Evolutionary conservation across 257 asterid species (phyloP).

Genomic region (Rhazya stricta): DNA sequence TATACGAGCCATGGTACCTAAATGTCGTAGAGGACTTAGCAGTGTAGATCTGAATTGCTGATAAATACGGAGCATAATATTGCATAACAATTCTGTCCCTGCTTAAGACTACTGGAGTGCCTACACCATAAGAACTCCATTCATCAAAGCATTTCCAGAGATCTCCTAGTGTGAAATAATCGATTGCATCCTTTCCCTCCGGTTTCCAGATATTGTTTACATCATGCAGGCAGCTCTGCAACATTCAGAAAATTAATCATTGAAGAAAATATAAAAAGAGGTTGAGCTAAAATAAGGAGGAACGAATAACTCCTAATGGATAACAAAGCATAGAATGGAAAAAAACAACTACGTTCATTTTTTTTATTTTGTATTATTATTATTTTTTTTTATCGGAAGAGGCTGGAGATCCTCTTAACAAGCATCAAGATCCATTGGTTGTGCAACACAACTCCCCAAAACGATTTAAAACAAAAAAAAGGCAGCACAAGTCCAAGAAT

Average conservation of each 20-base stretch:
- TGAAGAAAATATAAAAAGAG: no score
- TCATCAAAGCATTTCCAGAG: conserved; percentile 26
- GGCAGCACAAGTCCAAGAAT: no score
- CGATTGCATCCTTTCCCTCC: not conserved
- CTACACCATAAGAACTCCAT: conserved; percentile 35
- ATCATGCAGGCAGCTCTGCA: conserved; percentile 15
- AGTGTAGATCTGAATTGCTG: conserved; percentile 29
- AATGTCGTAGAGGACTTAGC: not conserved
- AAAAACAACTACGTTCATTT: no score
- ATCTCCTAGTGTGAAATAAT: conserved; percentile 21
- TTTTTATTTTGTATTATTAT: no score
- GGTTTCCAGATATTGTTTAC: conserved; percentile 13
- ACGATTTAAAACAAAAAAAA: no score
- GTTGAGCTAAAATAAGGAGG: no score
- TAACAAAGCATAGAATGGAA: no score
- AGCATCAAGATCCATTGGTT: no score
- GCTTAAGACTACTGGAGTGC: conserved; percentile 17
- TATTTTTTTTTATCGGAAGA: no score
- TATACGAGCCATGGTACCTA: not conserved
- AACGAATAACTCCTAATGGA: no score
- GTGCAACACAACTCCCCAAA: no score
- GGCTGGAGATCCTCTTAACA: no score
- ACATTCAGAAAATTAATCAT: not conserved
- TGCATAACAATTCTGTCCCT: conserved; percentile 11
- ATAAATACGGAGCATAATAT: conserved; percentile 26